Evolutionary conservation across 2,329 filamentous ascomycete genomes (phyloP), one percentile per base, ranked within the genome.

Genomic region (Ceratocystis diversiconidia): DNA sequence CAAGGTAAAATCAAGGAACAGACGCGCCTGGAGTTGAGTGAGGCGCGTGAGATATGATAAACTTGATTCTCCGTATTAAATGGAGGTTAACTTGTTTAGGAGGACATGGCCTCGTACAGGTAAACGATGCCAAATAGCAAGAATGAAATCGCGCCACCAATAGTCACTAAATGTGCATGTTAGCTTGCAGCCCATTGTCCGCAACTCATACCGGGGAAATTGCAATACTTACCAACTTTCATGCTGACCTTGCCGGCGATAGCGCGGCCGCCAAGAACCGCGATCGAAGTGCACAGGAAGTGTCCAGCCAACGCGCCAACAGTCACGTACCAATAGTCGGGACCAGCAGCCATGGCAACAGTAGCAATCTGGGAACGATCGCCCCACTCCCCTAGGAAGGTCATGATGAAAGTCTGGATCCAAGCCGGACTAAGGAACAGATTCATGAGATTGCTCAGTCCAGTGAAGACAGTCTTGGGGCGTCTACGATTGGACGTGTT

Each of bases 361-460:
- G 94, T 99, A 25, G 94, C 94, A 72, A 99, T 97, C 77, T 99
- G 94, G 74, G 90, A 95, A 70, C 94, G 85, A 73, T 99, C 94
- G 66, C 94, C 94, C 94, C 94, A 99, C 75, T 99, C 94, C 50
- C 94, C 94, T 36, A 99, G 78, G 77, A 99, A 99, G 1, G 94
- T 99, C 94, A 99, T 99, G 71, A 95, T 84, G 73, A 99, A 99
- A 0, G 94, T 99, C 76, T 97, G 92, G 15, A 99, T 94, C 94
- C 94, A 99, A 0, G 92, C 94, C 1, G 94, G 94, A 75, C 90
- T 96, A 48, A 99, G 81, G 3, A 99, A 82, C 5, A 99, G 80
- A 10, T 89, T 91, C 69, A 91, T 84, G 3, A 99, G 83, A 71
- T 99, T 99, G 74, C 86, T 85, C 28, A 96, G 77, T 0, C 94